Conservation (phyloP, 2,329 filamentous ascomycete genomes). For the Colletotrichum siamense region DNA sequence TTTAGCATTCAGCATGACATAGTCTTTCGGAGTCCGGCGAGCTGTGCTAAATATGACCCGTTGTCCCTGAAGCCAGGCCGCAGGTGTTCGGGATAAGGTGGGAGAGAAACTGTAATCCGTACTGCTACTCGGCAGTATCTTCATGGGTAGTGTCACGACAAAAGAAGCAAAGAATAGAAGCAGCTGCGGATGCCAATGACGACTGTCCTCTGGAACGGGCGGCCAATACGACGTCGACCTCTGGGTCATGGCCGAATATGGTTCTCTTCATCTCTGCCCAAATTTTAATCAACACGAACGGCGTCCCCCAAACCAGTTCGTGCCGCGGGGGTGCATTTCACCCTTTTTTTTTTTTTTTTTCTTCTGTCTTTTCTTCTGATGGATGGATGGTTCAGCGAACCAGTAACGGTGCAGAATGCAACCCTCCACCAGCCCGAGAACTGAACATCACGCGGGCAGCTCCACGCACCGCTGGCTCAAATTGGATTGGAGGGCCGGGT, state of each 20-base stretch:
- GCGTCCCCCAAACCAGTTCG: conserved; percentile 8
- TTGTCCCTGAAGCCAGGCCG: background rate
- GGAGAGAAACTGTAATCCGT: background rate
- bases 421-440: background rate
- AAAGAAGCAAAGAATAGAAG: background rate
- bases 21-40: conserved; percentile 12
- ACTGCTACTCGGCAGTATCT: background rate
- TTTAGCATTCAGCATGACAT: conserved; percentile 9
- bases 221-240: background rate
- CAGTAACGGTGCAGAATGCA: background rate
- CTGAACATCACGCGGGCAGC: background rate
- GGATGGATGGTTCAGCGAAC: background rate
- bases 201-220: background rate
- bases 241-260: background rate
- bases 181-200: background rate
- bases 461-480: background rate
- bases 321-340: background rate
- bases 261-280: conserved; percentile 9
- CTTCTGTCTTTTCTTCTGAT: background rate
- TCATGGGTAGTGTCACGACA: background rate
- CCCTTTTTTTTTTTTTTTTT: background rate
- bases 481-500: conserved; percentile 19
- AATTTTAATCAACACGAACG: conserved; percentile 14
- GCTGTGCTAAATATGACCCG: background rate
- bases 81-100: background rate